Base-by-base conservation (phyloP, 352 stramenopile species). In the Thraustochytrium aureum region DNA sequence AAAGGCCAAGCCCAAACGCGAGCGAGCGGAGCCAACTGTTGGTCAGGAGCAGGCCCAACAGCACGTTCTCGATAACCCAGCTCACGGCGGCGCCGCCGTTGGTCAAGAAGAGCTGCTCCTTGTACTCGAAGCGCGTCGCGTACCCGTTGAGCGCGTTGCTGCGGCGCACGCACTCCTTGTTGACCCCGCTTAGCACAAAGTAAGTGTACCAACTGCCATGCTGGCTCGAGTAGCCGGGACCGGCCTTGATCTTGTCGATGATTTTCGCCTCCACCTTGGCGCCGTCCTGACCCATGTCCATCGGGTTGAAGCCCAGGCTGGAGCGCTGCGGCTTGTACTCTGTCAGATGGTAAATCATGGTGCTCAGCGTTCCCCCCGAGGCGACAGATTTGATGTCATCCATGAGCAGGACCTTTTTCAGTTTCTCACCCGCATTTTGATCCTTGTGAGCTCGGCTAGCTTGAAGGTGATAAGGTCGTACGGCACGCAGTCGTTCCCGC, bases 131-230 rank as follows among this genome's bases (percentile, higher is more conserved):
- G 39, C 86, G 83, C 72, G 82, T 64, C 69, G 89, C 88, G 74
- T 94, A 94, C 38, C 87, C 75, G 30, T 90, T 84, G 5, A 90
- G 81, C 61, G 85, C 87, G 84, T 92, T 92, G 67, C 82, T 89
- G 54, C 89, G 88, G 83, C 92, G 88, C 22, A 96, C 90, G 39
- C 93, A 65, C 4, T 88, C 87, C 41, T 90, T 86, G 82, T 97
- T 96, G 61, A 94, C 87, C 0, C 73, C 84, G 0, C 84, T 86
- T 82, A 95, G 92, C 47, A 95, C 82, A 82, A 95, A 96, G 33
- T 87, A 30, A 37, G 87, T 87, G 66, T 89, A 88, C 87, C 86
- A 91, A 12, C 81, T 86, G 72, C 87, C 56, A 30, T 73, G 66
- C 5, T 38, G 45, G 30, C 20, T 2, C 35, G 56, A 66, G 59